These are phyloP conservation scores for Calonectria pseudoreteaudii DNA, from an alignment of 2,329 filamentous ascomycete species.

Conservation along the genomic window DNA sequence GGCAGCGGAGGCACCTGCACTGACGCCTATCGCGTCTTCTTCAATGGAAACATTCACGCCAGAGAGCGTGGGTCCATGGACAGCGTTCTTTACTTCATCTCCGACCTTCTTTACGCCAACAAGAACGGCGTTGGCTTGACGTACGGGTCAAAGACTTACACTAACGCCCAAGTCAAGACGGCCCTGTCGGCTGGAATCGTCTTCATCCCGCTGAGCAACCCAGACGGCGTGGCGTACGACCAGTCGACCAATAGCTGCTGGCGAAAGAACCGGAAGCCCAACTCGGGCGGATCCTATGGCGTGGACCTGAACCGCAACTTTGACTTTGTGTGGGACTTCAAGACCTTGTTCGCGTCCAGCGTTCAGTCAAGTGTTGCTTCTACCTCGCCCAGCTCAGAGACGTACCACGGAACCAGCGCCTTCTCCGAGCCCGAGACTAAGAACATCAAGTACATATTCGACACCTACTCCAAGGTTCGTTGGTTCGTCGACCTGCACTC, in stretches of 20 bases:
- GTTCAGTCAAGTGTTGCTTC: slow-evolving; percentile 52
- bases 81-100: slow-evolving; percentile 65
- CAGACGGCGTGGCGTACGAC: slow-evolving; percentile 61
- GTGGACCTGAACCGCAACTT: slow-evolving; percentile 65
- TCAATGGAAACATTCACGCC: slow-evolving; percentile 64
- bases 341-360: slow-evolving; percentile 52
- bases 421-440: slow-evolving; percentile 65
- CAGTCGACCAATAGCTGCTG: slow-evolving; percentile 59
- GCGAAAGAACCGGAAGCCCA: slow-evolving; percentile 63
- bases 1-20: slow-evolving; percentile 37
- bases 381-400: slow-evolving; percentile 52
- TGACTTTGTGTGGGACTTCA: slow-evolving; percentile 66
- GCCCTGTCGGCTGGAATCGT: slow-evolving; percentile 61
- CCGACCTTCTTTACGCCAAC: slow-evolving; percentile 65
- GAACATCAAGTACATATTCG: slow-evolving; percentile 63
- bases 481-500: slow-evolving; percentile 69
- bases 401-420: slow-evolving; percentile 59
- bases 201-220: slow-evolving; percentile 59
- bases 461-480: slow-evolving; percentile 59
- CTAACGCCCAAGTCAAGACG: slow-evolving; percentile 60
- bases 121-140: slow-evolving; percentile 58
- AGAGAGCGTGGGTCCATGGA: slow-evolving; percentile 65
- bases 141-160: slow-evolving; percentile 62
- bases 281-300: slow-evolving; percentile 49
- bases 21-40: slow-evolving; percentile 57